Percentiles rank a stretch among this genome's conserved stretches.
phyloP scores from a whole-genome alignment of 176 grass and related monocot genomes.

The Ensete ventricosum region DNA sequence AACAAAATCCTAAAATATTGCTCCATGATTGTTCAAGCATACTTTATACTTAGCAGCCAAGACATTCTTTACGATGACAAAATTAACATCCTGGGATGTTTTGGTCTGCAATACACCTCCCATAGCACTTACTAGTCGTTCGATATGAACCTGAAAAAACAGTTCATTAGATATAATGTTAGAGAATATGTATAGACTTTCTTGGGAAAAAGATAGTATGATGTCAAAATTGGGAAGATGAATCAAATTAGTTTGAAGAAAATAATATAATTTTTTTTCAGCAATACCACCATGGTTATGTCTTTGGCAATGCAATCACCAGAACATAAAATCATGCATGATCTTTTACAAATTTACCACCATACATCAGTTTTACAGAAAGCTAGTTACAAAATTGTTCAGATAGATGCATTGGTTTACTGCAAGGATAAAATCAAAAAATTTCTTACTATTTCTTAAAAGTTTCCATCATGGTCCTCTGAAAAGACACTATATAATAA shows the following conservation, averaged over 20 bases:
- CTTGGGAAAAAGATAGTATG: background rate
- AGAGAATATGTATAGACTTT: background rate
- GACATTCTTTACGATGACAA: slow-evolving; percentile 88
- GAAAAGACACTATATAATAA: no score
- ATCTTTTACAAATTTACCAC: no score
- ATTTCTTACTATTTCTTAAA: no score
- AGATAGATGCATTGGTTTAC: no score
- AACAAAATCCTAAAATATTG: background rate
- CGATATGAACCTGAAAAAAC: slow-evolving; percentile 56
- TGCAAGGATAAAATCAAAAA: no score
- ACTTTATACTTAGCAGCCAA: slow-evolving; percentile 78
- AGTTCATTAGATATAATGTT: slow-evolving; percentile 11
- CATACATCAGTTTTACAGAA: no score
- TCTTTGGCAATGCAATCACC: no score
- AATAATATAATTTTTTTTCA: background rate
- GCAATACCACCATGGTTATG: background rate
- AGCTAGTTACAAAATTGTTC: no score
- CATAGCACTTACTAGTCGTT: slow-evolving; percentile 67
- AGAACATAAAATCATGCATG: no score
- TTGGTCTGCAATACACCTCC: slow-evolving; percentile 54
- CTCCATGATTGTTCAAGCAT: slow-evolving; percentile 27
- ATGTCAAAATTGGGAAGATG: background rate
- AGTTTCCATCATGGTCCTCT: no score
- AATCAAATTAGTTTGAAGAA: no score
- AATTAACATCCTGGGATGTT: slow-evolving; percentile 58